Base-by-base conservation (phyloP, 106 monocot species). In the Acorus calamus region DNA sequence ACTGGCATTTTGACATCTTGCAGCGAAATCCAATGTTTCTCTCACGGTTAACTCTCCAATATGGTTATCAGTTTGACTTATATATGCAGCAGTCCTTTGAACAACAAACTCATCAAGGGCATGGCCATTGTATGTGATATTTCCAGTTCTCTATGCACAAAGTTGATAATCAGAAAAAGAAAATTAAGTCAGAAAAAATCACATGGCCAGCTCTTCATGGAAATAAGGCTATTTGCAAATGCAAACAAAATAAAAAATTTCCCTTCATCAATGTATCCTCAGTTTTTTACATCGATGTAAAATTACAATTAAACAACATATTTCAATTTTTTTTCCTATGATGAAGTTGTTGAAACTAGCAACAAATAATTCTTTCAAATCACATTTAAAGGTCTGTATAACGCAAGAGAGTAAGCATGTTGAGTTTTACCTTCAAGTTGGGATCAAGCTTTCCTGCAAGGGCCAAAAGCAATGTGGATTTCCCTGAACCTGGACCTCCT, bases 61-160 rank as follows among this genome's bases (percentile, higher is more conserved):
- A 69, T 84, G 88, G 61, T 75, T 75, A 50, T 88, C 88, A 28
- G 71, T 75, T 66, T 88, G 88, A 54, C 87, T 84, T 9, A 88
- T 78, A 53, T 88, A 88, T 44, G 87, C 87, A 63, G 78, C 74
- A 8, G 87, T 88, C 57, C 87, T 71, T 59, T 84, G 80, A 13
- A 81, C 72, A 66, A 54, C 64, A 49, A 88, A 88, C 7, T 84
- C 65, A 73, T 75, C 46, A 13, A 88, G 65, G 12, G 0, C 58
- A 28, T 44, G 53, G 4, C 78, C 80, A 65, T 84, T 84, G 62
- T 88, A 88, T 9, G 70, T 78, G 47, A 88, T 67, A 43, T 73
- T 8, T 67, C 86, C 86, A 47, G 59, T 71, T 64, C 42, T 64
- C 81, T 85, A 68, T 65, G 4, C 28, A 28, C 11, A 28, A 73